Evolutionary conservation across 768 basidiomycete species (phyloP).

Genomic region (Cystofilobasidium bisporidii): DNA sequence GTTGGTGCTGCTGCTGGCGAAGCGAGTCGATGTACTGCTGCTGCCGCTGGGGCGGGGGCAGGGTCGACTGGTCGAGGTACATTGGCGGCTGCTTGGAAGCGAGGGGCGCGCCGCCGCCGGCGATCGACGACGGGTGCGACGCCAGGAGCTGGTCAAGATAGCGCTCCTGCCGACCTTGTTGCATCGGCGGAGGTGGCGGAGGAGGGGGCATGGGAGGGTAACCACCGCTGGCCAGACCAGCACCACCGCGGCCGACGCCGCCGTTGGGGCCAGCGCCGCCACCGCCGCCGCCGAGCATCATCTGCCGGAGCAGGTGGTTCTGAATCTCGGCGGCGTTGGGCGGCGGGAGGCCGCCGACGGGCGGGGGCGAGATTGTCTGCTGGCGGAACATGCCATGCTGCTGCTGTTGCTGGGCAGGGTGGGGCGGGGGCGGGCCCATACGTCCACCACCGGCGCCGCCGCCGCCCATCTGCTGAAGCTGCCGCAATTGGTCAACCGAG

Average conservation of each 20-base stretch:
- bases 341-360: conserved; percentile 1
- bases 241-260: neutral
- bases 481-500: conserved; percentile 2
- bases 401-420: neutral
- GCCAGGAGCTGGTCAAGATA: conserved; percentile 7
- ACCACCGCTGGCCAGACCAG: neutral
- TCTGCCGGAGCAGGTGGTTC: conserved; percentile 18
- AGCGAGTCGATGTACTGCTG: conserved; percentile 10
- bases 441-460: neutral
- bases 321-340: conserved; percentile 12
- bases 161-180: neutral
- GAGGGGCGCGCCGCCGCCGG: neutral
- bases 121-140: too few species aligned
- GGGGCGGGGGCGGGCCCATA: conserved; percentile 1
- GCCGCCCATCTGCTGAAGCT: conserved; percentile 6
- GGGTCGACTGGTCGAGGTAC: neutral
- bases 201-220: neutral
- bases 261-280: neutral
- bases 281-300: conserved; percentile 12
- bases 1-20: conserved; percentile 16
- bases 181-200: neutral
- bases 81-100: neutral
- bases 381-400: neutral
- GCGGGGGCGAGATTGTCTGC: neutral
- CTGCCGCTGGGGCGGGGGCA: neutral